Evolutionary conservation across 2,329 filamentous ascomycete genomes (phyloP), one percentile per base, ranked within the genome.

Genomic region (Simplicillium aogashimaense): DNA sequence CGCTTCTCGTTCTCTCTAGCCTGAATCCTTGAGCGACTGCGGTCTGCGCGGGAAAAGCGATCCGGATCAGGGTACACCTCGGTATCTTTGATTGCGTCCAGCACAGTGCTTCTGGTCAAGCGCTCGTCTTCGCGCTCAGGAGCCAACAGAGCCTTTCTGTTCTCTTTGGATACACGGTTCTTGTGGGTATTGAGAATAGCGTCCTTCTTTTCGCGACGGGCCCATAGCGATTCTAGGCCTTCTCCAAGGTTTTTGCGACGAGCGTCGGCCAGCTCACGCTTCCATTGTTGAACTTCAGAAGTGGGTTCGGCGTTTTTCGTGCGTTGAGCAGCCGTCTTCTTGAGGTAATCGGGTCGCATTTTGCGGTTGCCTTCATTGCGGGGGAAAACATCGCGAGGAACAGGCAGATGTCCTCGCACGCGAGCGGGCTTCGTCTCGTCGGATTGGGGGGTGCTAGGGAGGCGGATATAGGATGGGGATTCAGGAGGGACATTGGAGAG

Each of bases 401-500:
- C 70, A 8, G 92, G 92, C 0, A 98, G 74, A 42, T 81, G 77
- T 50, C 92, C 92, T 58, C 87, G 87, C 29, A 87, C 59, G 9
- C 62, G 60, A 2, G 60, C 54, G 2, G 54, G 63, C 45, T 59
- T 64, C 12, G 57, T 57, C 49, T 74, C 67, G 28, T 76, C 71
- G 38, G 81, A 78, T 58, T 95, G 87, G n/a, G 78, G 74, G 37
- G 84, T 75, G 50, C 72, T 71, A 36, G 89, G 90, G 41, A 95
- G 70, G 49, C 86, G 79, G 64, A 97, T 84, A 68, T 84, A 97
- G 48, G 76, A 75, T 36, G 92, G 90, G 29, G 88, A 94, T 58
- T 95, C 86, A 37, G 92, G 90, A 14, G 83, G 82, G 47, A 89
- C 84, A 44, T 76, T 69, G 37, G 64, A 63, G 54, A 56, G 42